Conservation (phyloP, 129 eudicot genomes). For the Tagetes erecta region DNA sequence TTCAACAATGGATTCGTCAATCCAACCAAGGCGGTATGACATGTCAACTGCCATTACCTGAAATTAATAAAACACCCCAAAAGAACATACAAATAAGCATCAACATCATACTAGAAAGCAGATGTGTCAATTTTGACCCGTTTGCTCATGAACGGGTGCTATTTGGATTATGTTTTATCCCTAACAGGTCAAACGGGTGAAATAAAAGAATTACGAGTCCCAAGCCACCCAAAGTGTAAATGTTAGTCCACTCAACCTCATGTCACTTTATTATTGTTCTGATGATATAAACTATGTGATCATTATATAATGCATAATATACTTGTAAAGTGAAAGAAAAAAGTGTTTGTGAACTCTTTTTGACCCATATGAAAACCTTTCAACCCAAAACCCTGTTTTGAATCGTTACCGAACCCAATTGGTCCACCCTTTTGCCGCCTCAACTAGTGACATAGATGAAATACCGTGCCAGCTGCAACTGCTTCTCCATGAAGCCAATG, state of each 20-base stretch:
- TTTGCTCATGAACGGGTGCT: not conserved
- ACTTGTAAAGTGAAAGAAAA: not conserved
- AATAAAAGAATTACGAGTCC: not conserved
- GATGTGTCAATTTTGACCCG: not conserved
- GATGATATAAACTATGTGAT: not conserved
- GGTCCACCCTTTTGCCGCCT: not conserved
- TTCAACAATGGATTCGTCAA: slow-evolving; percentile 68
- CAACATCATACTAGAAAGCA: not conserved
- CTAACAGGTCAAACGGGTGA: not conserved
- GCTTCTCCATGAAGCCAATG: slow-evolving; percentile 99
- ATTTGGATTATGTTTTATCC: not conserved
- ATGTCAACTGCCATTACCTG: slow-evolving; percentile 98
- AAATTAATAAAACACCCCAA: slow-evolving; percentile 31
- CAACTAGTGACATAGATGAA: not conserved
- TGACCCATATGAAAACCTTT: not conserved
- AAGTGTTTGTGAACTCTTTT: not conserved
- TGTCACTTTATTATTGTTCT: not conserved
- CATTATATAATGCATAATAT: not conserved
- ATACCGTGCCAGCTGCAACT: slow-evolving; percentile 97
- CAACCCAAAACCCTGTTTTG: not conserved
- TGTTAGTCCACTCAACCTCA: not conserved
- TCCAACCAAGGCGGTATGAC: slow-evolving; percentile 98
- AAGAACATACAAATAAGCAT: slow-evolving; percentile 5
- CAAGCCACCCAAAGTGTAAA: not conserved
- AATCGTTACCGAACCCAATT: not conserved